A percentile compares a stretch with the other conserved stretches of the same genome.
These are phyloP conservation scores for Tetramitus jugosus DNA, from an alignment of 208 protist species.

Conservation along the genomic window DNA sequence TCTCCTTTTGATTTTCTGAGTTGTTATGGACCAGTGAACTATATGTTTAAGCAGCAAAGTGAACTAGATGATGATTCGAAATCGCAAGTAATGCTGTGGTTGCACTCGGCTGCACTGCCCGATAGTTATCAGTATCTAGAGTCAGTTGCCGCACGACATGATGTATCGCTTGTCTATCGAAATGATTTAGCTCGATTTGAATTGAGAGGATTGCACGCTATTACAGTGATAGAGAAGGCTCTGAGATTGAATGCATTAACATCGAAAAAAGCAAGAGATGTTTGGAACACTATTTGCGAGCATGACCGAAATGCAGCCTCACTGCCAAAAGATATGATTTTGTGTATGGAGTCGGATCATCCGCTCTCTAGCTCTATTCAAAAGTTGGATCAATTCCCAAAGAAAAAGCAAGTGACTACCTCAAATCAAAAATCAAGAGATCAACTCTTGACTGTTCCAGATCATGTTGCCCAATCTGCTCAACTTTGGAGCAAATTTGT, in stretches of 20 bases:
- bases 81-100: no score
- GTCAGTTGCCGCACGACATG: background rate
- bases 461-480: no score
- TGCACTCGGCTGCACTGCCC: no score
- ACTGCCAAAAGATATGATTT: background rate
- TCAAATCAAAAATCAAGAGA: background rate
- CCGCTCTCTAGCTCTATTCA: background rate
- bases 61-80: background rate
- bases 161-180: background rate
- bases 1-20: background rate
- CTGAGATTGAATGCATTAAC: background rate
- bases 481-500: no score
- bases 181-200: conserved; percentile 9
- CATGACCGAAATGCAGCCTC: background rate
- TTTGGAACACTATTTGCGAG: background rate
- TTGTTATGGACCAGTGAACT: background rate
- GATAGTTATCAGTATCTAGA: background rate
- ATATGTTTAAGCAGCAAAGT: background rate
- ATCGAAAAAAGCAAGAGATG: background rate
- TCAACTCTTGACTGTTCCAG: background rate
- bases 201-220: background rate
- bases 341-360: background rate
- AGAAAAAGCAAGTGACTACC: background rate
- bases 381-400: no score
- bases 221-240: background rate